phyloP scores from a whole-genome alignment of 108 stramenopile genomes.

The Nitzschia putrida region DNA sequence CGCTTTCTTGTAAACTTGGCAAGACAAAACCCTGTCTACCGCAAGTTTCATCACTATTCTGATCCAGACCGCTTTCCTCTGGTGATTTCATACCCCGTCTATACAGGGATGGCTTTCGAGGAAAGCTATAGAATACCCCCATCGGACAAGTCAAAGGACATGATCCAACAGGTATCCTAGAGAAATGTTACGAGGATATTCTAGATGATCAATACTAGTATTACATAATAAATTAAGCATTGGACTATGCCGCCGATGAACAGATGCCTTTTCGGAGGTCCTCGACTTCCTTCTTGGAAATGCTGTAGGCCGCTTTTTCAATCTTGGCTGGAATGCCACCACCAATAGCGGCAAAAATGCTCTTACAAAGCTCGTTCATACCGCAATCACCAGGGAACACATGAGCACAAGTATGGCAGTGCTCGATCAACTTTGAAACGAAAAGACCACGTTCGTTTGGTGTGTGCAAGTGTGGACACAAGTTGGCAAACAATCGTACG shows the following conservation, averaged over 20 bases:
- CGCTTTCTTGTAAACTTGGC: conserved; percentile 49
- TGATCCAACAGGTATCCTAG: too few species aligned
- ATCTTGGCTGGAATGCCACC: conserved; percentile 62
- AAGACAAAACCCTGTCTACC: conserved; percentile 5
- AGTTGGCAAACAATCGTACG: conserved; percentile 65
- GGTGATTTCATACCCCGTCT: conserved; percentile 39
- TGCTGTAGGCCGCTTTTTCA: conserved; percentile 57
- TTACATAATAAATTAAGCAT: too few species aligned
- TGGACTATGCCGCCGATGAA: too few species aligned
- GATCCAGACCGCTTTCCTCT: conserved; percentile 30
- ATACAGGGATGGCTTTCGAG: conserved; percentile 38
- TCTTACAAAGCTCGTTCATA: conserved; percentile 21
- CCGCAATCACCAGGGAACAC: conserved; percentile 33
- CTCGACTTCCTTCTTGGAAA: conserved; percentile 28
- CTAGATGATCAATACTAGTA: too few species aligned
- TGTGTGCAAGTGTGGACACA: conserved; percentile 73
- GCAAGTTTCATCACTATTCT: conserved; percentile 18
- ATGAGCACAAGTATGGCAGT: conserved; percentile 35
- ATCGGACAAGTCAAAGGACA: background rate
- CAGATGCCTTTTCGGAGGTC: background rate
- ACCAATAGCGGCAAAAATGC: conserved; percentile 47
- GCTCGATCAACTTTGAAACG: conserved; percentile 34
- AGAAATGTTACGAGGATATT: too few species aligned
- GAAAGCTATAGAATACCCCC: conserved; percentile 47
- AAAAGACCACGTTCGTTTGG: conserved; percentile 58